These are phyloP conservation scores for Sextonia rubra DNA, from an alignment of 164 flowering plant species.

Conservation along the genomic window DNA sequence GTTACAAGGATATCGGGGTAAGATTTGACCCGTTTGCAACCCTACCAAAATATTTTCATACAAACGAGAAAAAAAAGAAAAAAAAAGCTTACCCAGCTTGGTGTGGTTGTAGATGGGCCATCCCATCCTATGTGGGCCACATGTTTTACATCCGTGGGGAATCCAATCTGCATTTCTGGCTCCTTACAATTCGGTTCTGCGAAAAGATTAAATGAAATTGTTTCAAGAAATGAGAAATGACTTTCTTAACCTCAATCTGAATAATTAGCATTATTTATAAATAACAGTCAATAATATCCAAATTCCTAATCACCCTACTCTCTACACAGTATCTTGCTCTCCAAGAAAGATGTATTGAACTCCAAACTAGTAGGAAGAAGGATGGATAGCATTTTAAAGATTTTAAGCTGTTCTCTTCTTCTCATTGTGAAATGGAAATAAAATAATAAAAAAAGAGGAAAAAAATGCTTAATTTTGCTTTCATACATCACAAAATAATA, in stretches of 20 bases:
- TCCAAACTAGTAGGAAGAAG: too few species aligned
- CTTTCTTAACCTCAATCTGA: not conserved
- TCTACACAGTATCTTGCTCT: too few species aligned
- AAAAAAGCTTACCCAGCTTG: conserved; percentile 56
- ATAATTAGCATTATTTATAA: not conserved
- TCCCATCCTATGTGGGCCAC: conserved; percentile 77
- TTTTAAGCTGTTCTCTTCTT: too few species aligned
- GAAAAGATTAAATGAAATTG: not conserved
- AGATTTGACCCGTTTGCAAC: not conserved
- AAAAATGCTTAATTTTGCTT: too few species aligned
- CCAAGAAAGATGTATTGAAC: too few species aligned
- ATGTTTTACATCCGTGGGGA: conserved; percentile 78
- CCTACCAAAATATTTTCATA: not conserved
- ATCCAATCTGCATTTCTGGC: conserved; percentile 66
- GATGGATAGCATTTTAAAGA: too few species aligned
- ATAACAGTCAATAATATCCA: not conserved
- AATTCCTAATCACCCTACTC: not conserved
- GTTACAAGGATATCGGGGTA: not conserved
- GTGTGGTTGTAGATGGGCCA: conserved; percentile 58
- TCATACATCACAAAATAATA: too few species aligned
- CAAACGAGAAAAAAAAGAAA: not conserved
- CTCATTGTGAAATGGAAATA: not conserved
- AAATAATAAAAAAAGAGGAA: too few species aligned
- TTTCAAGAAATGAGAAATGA: not conserved
- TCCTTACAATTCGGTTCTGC: conserved; percentile 37